Base-by-base conservation (phyloP, 208 protist species). In the Histomonas meleagridis region DNA sequence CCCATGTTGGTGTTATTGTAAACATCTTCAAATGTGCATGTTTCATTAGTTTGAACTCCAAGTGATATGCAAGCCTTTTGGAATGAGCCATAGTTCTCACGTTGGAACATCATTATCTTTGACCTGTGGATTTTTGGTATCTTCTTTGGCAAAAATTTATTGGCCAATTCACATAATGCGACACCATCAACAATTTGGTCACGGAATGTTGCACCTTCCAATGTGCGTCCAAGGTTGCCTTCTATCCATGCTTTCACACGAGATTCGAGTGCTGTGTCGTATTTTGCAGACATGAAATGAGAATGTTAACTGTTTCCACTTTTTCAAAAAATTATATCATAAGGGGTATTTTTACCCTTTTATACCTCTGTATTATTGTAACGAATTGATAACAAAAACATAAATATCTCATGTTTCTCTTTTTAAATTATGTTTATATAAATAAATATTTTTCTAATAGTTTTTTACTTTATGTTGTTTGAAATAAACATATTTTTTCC, bases 1-100 rank as follows among this genome's bases (percentile, higher is more conserved):
- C 76, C 76, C 76, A 86, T 86, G 46, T 86, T 86, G 5, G 26
- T 12, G 76, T 86, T 55, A 46, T 86, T 46, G 26, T 86, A 86
- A 46, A 86, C 46, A 86, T 86, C 76, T 55, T 86, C 76, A n/a
- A 86, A 86, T 7, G 32, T 16, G 40, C n/a, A 32, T 51, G 46
- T 43, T 51, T 86, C 76, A 32, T 12, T 86, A 16, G 51, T 16
- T 12, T 14, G 10, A 40, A 32, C 23, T 5, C 76, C 76, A 28
- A 86, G 40, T 0, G 3, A 18, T 7, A 86, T 16, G 76, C 76
- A 86, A 0, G 76, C 76, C 18, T 55, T 12, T 48, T 43, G 28
- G 76, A 86, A 86, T 40, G 26, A 55, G 3, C 76, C 76, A 46
- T 57, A 86, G 76, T 86, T 86, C 38, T 86, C 76, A 28, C 76